Conservation (phyloP, 495 filamentous ascomycete species). For the Podospora didyma region DNA sequence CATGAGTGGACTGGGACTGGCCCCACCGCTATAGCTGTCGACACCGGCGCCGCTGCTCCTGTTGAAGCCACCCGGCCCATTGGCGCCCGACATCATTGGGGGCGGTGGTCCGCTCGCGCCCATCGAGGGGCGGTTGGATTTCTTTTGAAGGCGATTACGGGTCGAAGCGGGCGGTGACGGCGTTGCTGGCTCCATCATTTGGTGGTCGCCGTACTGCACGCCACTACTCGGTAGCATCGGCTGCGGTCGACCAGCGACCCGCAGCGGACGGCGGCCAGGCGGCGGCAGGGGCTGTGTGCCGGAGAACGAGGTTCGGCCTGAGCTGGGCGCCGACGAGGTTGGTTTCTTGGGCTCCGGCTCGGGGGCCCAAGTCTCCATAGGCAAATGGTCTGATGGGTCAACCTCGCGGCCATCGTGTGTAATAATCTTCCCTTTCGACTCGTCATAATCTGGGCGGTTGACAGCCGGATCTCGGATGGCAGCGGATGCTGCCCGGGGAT, state of each 20-base stretch:
- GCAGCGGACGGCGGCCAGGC: slow-evolving; percentile 26
- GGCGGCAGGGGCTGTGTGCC: slow-evolving; percentile 45
- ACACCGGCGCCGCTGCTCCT: slow-evolving; percentile 14
- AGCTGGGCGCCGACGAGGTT: slow-evolving; percentile 41
- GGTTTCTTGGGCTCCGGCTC: slow-evolving; percentile 77
- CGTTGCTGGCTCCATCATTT: slow-evolving; percentile 22
- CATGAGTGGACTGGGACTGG: slow-evolving; percentile 31
- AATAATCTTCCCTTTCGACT: slow-evolving; percentile 61
- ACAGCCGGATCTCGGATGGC: slow-evolving; percentile 23
- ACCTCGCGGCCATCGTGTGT: slow-evolving; percentile 81
- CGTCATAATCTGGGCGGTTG: slow-evolving; percentile 33
- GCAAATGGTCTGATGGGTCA: slow-evolving; percentile 91
- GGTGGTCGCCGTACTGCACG: slow-evolving; percentile 5
- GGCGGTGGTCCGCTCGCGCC: slow-evolving; percentile 20
- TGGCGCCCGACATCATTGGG: slow-evolving; percentile 30
- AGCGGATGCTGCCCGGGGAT: slow-evolving; percentile 48
- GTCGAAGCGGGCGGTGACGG: slow-evolving; percentile 18
- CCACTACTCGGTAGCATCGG: slow-evolving; percentile 16
- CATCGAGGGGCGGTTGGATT: slow-evolving; percentile 38
- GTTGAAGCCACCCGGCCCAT: slow-evolving; percentile 18
- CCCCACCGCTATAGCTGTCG: slow-evolving; percentile 15
- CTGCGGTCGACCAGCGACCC: slow-evolving; percentile 24
- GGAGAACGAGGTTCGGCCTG: slow-evolving; percentile 40
- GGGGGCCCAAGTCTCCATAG: slow-evolving; percentile 86
- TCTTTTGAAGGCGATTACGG: slow-evolving; percentile 63